These are phyloP conservation scores for Umbilicus rupestris DNA, from an alignment of 164 flowering plant genomes.

Conservation along the genomic window DNA sequence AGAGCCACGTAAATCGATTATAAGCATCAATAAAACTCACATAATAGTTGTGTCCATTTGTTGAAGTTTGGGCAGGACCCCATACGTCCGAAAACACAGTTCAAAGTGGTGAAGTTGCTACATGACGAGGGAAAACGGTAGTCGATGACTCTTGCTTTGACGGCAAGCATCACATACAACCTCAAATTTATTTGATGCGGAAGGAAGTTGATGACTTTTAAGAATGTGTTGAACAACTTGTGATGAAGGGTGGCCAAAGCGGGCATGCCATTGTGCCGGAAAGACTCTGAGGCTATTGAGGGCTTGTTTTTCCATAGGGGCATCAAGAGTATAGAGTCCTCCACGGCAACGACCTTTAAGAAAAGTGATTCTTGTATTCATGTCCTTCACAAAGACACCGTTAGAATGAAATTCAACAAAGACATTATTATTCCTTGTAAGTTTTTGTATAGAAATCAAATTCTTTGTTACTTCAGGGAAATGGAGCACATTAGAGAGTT, in stretches of 20 bases:
- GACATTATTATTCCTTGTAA: not conserved
- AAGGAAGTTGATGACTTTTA: not conserved
- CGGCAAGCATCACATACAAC: not conserved
- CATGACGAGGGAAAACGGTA: not conserved
- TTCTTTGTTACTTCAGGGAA: not conserved
- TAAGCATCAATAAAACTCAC: conserved; percentile 6
- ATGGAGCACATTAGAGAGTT: too few species aligned
- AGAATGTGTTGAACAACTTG: not conserved
- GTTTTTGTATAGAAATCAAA: not conserved
- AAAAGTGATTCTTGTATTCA: not conserved
- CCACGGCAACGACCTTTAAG: not conserved
- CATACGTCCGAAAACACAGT: conserved; percentile 7
- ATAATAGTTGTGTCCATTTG: not conserved
- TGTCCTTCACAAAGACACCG: not conserved
- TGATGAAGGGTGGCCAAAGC: not conserved
- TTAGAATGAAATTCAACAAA: not conserved
- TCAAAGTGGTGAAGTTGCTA: not conserved
- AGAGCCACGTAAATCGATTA: not conserved
- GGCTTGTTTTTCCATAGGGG: not conserved
- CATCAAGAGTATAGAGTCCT: not conserved
- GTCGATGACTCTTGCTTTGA: not conserved
- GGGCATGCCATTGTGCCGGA: not conserved
- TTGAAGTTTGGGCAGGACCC: conserved; percentile 3
- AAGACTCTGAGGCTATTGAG: not conserved
- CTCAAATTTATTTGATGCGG: too few species aligned